Evolutionary conservation across 1,284 basidiomycete species (phyloP).

Genomic region (Kalmanozyma brasiliensis): DNA sequence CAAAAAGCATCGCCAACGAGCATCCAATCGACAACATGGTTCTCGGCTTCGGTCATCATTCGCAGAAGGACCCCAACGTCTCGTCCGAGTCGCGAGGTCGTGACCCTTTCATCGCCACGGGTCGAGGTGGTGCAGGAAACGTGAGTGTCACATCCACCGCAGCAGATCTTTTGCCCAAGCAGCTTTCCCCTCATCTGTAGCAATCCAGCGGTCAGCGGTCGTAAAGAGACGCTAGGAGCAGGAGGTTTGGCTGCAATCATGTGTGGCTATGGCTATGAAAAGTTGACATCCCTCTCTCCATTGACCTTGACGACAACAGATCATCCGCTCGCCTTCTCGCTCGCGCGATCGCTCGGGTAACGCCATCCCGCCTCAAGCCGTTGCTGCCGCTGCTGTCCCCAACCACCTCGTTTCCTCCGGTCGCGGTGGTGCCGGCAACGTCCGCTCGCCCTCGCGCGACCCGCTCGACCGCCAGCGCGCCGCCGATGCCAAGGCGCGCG

Average conservation of each 20-base stretch:
- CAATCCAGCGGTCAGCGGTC: no score
- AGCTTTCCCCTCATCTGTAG: background rate
- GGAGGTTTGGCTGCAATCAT: no score
- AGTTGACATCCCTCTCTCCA: constrained; percentile 1
- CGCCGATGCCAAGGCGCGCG: constrained; percentile 46
- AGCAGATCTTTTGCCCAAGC: background rate
- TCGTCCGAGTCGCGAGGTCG: constrained; percentile 52
- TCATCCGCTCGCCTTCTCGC: constrained; percentile 51
- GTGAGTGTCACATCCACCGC: constrained; percentile 42
- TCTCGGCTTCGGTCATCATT: constrained; percentile 50
- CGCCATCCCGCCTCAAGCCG: constrained; percentile 19
- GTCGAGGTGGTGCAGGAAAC: constrained; percentile 63
- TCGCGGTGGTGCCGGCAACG: constrained; percentile 81
- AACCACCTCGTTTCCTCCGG: constrained; percentile 72
- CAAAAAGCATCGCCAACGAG: background rate
- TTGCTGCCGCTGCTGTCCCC: constrained; percentile 32
- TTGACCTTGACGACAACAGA: constrained; percentile 18
- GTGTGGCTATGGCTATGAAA: no score
- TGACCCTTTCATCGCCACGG: constrained; percentile 56
- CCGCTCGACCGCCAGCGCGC: constrained; percentile 67
- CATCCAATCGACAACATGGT: constrained; percentile 21
- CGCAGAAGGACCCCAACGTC: constrained; percentile 32
- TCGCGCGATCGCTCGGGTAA: constrained; percentile 47
- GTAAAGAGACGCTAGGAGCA: no score
- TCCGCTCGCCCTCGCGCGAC: constrained; percentile 77